Evolutionary conservation across 148 eudicot genomes (phyloP), one percentile per base, ranked within the genome.

Genomic region (Fagopyrum esculentum): DNA sequence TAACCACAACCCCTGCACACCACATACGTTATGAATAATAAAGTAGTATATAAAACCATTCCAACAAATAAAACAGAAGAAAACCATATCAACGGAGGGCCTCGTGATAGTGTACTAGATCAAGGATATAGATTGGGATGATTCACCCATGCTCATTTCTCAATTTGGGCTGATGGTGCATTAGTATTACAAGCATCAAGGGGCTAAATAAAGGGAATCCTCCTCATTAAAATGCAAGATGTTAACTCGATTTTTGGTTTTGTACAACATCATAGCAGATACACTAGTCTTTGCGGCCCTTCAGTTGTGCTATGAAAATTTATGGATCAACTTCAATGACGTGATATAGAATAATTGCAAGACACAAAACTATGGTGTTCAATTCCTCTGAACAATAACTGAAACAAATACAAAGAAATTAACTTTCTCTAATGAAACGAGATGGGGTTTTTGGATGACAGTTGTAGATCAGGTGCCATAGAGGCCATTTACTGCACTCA

Each of bases 1-100:
- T 77, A 92, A 81, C 99, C 99, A 95, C 80, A 95, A 82, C 19
- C 99, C 98, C 97, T 94, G 88, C 71, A 73, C 77, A 83, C 72
- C 56, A 74, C 78, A 56, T 63, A 35, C 6, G 30, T 40, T 66
- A 40, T 40, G 17, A 66, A 40, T 66, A 17, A 66, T 43, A 61
- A 61, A 61, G 69, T 22, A 26, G 15, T 26, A 30, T 5, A 15
- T 35, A 66, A 59, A 70, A 73, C 13, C 83, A 77, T 35, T 46
- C 77, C 16, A 45, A 16, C n/a, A 10, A 6, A 10, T 49, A 69
- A 74, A 45, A 43, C 46, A 55, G 47, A 50, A 54, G 70, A 29
- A 6, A 30, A 15, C 13, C 9, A 52, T 52, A 52, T 52, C 16
- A 13, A 52, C 10, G 16, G n/a, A 15, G 56, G 56, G n/a, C 10